phyloP scores from a whole-genome alignment of 1,284 basidiomycete species.

The Golubevia sp. region DNA sequence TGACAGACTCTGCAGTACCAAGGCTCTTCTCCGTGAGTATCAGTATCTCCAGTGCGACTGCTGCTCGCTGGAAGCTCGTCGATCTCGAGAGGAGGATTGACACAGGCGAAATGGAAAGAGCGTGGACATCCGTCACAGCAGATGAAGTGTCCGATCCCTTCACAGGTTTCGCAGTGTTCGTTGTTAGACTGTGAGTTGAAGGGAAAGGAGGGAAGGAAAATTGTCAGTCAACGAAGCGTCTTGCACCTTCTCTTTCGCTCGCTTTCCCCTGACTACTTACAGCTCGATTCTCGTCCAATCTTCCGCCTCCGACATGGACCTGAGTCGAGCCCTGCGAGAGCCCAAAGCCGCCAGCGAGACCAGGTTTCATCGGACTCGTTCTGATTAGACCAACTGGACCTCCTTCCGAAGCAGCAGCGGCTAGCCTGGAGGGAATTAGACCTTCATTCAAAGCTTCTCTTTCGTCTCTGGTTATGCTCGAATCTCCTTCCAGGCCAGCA shows the following conservation, averaged over 20 bases:
- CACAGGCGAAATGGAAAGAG: conserved; percentile 93
- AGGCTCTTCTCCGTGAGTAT: conserved; percentile 72
- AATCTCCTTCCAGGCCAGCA: not conserved
- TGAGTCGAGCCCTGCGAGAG: not conserved
- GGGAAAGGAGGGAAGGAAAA: not conserved
- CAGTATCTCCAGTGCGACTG: conserved; percentile 11
- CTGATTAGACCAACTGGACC: not conserved
- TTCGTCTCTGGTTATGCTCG: not conserved
- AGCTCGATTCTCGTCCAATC: not conserved
- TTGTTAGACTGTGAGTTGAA: conserved; percentile 73
- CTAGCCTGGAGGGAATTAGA: not conserved
- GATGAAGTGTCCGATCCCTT: conserved; percentile 73
- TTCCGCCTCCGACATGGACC: not conserved
- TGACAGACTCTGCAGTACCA: conserved; percentile 90
- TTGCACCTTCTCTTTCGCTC: too few relatives aligned
- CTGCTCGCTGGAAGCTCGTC: conserved; percentile 71
- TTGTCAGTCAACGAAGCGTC: not conserved
- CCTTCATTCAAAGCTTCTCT: not conserved
- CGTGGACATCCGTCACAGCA: conserved; percentile 92
- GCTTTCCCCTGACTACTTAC: not conserved
- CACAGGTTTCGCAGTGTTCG: conserved; percentile 91
- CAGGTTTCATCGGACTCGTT: not conserved
- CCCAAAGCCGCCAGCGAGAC: not conserved
- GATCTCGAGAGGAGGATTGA: conserved; percentile 89
- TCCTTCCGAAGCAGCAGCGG: not conserved